These are phyloP conservation scores for Misopates orontium DNA, from an alignment of 257 asterid species.

Conservation along the genomic window DNA sequence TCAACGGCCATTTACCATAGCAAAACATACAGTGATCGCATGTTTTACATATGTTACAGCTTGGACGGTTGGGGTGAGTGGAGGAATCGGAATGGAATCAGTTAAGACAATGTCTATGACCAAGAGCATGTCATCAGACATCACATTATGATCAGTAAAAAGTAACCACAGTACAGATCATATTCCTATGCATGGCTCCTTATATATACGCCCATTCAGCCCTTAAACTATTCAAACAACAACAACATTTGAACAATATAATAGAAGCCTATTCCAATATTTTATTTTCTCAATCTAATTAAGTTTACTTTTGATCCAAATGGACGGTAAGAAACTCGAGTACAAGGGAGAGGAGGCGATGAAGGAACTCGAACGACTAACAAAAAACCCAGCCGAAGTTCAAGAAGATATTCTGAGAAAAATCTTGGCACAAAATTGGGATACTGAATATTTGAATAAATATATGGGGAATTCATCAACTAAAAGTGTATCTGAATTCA, in stretches of 20 bases:
- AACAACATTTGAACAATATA: background rate
- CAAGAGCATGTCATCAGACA: slow-evolving; percentile 18
- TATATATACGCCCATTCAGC: slow-evolving; percentile 35
- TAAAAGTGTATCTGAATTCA: slow-evolving; percentile 39
- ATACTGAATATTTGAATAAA: slow-evolving; percentile 54
- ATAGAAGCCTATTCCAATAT: background rate
- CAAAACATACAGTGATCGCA: no score
- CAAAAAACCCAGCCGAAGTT: slow-evolving; percentile 52
- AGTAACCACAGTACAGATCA: slow-evolving; percentile 24
- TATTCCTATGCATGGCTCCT: slow-evolving; percentile 22
- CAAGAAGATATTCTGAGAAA: slow-evolving; percentile 51
- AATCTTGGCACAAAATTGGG: slow-evolving; percentile 53
- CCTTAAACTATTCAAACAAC: slow-evolving; percentile 40
- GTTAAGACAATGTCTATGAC: slow-evolving; percentile 26
- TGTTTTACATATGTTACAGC: no score
- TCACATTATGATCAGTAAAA: slow-evolving; percentile 3
- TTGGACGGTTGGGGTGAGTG: slow-evolving; percentile 23
- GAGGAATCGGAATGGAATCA: slow-evolving; percentile 30
- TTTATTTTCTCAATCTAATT: background rate
- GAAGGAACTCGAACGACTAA: slow-evolving; percentile 57
- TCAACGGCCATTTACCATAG: no score
- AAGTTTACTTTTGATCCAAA: slow-evolving; percentile 5
- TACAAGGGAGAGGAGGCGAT: slow-evolving; percentile 67
- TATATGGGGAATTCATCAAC: slow-evolving; percentile 35
- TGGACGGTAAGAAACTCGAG: slow-evolving; percentile 77